Percentiles rank a stretch among this genome's conserved stretches.
Conservation (phyloP, 345 rosid genomes). For the Brassica nigra region DNA sequence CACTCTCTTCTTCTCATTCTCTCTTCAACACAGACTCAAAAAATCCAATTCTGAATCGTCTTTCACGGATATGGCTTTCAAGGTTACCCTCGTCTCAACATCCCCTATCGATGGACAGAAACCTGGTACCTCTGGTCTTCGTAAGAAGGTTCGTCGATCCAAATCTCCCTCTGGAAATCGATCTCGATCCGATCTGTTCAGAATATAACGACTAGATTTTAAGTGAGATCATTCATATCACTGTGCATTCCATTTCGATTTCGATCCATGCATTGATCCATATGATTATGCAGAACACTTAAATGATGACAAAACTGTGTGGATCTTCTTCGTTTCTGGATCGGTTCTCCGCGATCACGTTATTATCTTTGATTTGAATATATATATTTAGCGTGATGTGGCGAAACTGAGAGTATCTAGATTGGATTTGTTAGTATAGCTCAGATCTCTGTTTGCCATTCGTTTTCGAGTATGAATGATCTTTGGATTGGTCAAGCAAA, state of each 20-base stretch:
- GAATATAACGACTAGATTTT: too few relatives aligned
- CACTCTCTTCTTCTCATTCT: constrained; percentile 17
- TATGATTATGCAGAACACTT: not conserved
- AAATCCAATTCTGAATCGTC: constrained; percentile 3
- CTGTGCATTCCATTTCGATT: not conserved
- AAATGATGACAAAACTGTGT: not conserved
- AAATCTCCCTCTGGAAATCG: not conserved
- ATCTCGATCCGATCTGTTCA: constrained; percentile 31
- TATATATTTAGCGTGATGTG: not conserved
- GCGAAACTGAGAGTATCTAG: not conserved
- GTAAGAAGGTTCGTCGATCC: constrained; percentile 78
- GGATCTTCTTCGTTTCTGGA: not conserved
- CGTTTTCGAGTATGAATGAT: not conserved
- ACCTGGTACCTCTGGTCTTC: constrained; percentile 99
- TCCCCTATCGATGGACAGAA: constrained; percentile 89
- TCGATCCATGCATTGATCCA: constrained; percentile 14
- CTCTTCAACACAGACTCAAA: not conserved
- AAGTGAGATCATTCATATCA: not conserved
- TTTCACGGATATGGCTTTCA: constrained; percentile 58
- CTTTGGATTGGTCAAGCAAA: not conserved
- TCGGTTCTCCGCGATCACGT: not conserved
- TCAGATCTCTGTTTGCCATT: not conserved
- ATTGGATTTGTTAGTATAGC: not conserved
- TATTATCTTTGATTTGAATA: not conserved
- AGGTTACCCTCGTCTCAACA: constrained; percentile 59